phyloP scores from a whole-genome alignment of 306 rosid genomes.

The Medicago arabica region DNA sequence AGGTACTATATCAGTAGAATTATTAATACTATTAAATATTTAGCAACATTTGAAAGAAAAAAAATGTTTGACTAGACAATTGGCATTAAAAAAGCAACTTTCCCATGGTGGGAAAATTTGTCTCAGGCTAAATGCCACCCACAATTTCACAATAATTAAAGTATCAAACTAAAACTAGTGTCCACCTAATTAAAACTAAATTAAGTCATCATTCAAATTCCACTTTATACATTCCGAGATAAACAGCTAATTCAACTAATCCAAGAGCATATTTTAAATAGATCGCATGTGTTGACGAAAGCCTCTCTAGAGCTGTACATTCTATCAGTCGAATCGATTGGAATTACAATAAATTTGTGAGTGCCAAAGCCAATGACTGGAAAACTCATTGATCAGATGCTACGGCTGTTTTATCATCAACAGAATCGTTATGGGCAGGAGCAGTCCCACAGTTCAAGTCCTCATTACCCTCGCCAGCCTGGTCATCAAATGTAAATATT shows the following conservation, averaged over 20 bases:
- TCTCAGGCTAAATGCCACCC: too few species aligned
- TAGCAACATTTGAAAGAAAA: too few species aligned
- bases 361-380: constrained; percentile 44
- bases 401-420: constrained; percentile 62
- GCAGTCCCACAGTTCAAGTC: constrained; percentile 54
- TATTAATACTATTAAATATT: too few species aligned
- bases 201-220: constrained; percentile 28
- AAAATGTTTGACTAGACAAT: too few species aligned
- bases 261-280: constrained; percentile 44
- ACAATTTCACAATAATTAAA: constrained; percentile 15
- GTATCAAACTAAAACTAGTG: constrained; percentile 31
- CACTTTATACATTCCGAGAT: constrained; percentile 35
- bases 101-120: too few species aligned
- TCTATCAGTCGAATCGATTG: constrained; percentile 51
- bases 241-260: constrained; percentile 39
- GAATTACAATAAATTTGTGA: constrained; percentile 54
- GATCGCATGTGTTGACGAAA: constrained; percentile 56
- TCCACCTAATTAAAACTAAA: constrained; percentile 31
- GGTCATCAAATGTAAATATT: constrained; percentile 30
- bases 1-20: too few species aligned
- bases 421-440: constrained; percentile 49
- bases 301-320: constrained; percentile 69
- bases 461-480: constrained; percentile 70
- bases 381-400: constrained; percentile 60
- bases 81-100: too few species aligned